phyloP scores from a whole-genome alignment of 345 rosid genomes.

The Syzygium grande region DNA sequence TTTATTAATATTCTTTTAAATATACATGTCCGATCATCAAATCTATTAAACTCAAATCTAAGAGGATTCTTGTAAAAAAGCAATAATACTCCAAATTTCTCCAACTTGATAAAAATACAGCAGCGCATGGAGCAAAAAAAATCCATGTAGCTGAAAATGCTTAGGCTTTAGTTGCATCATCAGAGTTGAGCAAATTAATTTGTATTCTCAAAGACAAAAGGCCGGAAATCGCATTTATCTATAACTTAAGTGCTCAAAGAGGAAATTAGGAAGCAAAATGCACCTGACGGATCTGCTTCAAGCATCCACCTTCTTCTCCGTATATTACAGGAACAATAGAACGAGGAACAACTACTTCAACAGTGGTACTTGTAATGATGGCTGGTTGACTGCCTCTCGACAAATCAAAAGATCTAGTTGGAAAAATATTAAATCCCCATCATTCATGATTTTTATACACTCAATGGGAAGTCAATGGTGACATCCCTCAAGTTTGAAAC shows the following conservation, averaged over 20 bases:
- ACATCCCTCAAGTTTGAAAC: not conserved
- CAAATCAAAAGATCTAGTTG: not conserved
- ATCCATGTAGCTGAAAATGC: not conserved
- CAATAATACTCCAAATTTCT: not conserved
- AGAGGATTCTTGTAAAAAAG: not conserved
- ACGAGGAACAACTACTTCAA: constrained; percentile 75
- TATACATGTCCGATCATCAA: not conserved
- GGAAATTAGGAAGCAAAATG: not conserved
- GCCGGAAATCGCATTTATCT: not conserved
- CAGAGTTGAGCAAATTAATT: not conserved
- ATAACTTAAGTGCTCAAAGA: not conserved
- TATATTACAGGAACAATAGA: constrained; percentile 50
- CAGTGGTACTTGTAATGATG: constrained; percentile 55
- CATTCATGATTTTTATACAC: not conserved
- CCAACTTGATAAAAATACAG: not conserved
- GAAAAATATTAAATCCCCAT: not conserved
- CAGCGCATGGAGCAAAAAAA: not conserved
- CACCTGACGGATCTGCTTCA: constrained; percentile 71
- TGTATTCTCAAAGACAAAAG: not conserved
- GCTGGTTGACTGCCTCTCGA: constrained; percentile 29
- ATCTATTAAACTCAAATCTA: not conserved
- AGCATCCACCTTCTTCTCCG: constrained; percentile 72
- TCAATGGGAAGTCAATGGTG: not conserved
- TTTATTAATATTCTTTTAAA: not conserved
- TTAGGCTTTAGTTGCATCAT: not conserved